Base-by-base conservation (phyloP, 1,284 basidiomycete genomes). In the Lentinula novae-zelandiae region DNA sequence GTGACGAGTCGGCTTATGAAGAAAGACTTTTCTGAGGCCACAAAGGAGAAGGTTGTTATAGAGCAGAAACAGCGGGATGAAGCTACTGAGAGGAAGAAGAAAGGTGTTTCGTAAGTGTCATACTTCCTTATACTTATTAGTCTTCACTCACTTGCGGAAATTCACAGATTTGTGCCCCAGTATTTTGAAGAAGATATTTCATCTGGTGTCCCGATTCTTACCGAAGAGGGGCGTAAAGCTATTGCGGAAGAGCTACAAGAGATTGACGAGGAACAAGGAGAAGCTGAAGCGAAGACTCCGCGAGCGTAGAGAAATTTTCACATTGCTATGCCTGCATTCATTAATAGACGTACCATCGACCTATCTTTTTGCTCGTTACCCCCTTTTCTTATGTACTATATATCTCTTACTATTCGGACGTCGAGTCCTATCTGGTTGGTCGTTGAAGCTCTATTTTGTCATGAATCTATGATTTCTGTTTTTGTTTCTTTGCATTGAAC, bases 1-100 rank as follows among this genome's bases (percentile, higher is more conserved):
- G 95, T 99, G 20, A 96, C 95, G 42, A 79, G 77, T 59, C 76
- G 85, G 69, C 77, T 98, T 60, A 58, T 93, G 53, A 80, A 78
- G 69, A 98, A 97, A 80, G 92, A 97, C 73, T 98, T 85, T 76
- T 81, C 82, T 49, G 93, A 96, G 58, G 95, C 95, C 58, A 96
- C 92, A 54, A 90, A 81, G 77, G 83, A 90, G 74, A 98, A 97
- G 79, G 85, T 94, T 60, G 74, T 73, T 4, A 95, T 98, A 60
- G 95, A 97, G 77, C 95, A 97, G 81, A 82, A 75, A 69, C 95
- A 97, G 79, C 79, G 95, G 60, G 94, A 96, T 65, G 83, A 86
- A 50, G 90, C 94, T 7, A 88, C 87, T 12, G 89, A 93, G 72
- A 80, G 92, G 73, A 95, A 94, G 78, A 82, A 80, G 69, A 89